Evolutionary conservation across 2,329 filamentous ascomycete species (phyloP).

Genomic region (Fusarium agapanthi): DNA sequence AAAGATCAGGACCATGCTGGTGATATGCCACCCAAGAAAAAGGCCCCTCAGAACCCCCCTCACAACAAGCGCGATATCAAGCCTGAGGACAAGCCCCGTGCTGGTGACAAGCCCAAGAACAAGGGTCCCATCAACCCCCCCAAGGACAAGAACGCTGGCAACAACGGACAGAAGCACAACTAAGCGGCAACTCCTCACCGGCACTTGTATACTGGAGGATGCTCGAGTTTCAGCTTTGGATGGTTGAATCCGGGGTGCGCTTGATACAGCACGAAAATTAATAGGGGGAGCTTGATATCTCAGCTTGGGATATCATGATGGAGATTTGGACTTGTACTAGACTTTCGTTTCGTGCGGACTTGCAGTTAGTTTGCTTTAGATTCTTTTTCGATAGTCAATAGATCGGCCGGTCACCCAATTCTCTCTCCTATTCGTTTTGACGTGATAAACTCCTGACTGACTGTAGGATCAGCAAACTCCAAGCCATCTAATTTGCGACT

Average conservation of each 20-base stretch:
- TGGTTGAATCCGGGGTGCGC: too few relatives aligned
- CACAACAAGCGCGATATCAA: neutral
- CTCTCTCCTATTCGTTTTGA: fast-evolving
- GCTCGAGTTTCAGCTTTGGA: neutral
- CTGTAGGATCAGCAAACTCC: too few relatives aligned
- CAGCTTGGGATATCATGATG: neutral
- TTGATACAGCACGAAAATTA: neutral
- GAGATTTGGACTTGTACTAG: neutral
- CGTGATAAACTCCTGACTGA: too few relatives aligned
- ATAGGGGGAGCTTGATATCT: neutral
- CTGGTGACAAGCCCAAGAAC: neutral
- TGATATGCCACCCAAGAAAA: neutral
- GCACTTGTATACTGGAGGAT: neutral
- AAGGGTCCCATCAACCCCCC: neutral
- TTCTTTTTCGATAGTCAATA: neutral
- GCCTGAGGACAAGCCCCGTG: neutral
- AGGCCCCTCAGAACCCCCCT: neutral
- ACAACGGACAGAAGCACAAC: neutral
- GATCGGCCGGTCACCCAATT: constrained; percentile 10
- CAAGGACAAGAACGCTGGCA: neutral
- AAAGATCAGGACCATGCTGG: neutral
- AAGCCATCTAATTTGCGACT: too few relatives aligned
- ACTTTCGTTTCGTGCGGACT: neutral
- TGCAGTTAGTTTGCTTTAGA: neutral
- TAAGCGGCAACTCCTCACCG: neutral